phyloP scores from a whole-genome alignment of 768 basidiomycete genomes.

The Agrocybe praecox region DNA sequence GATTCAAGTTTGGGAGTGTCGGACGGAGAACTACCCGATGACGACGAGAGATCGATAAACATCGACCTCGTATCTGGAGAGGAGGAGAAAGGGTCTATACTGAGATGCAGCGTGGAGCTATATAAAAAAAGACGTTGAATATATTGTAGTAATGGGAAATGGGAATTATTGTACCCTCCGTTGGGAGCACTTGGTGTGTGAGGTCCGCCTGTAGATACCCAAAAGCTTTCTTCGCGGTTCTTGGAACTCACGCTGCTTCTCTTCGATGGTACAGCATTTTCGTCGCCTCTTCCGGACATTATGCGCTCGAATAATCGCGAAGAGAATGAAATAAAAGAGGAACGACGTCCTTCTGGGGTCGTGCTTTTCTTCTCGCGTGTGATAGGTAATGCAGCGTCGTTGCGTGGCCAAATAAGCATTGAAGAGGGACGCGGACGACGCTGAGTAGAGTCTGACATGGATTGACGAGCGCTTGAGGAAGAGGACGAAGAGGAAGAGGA shows the following conservation, averaged over 20 bases:
- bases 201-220: constrained; percentile 35
- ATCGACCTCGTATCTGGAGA: constrained; percentile 44
- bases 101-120: constrained; percentile 14
- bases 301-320: constrained; percentile 37
- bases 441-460: constrained; percentile 17
- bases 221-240: constrained; percentile 19
- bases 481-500: constrained; percentile 5
- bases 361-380: constrained; percentile 7
- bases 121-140: background rate
- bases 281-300: constrained; percentile 19
- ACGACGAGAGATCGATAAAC: constrained; percentile 39
- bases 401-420: constrained; percentile 23
- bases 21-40: constrained; percentile 24
- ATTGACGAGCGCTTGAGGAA: constrained; percentile 5
- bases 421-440: constrained; percentile 29
- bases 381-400: constrained; percentile 9
- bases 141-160: background rate
- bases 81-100: constrained; percentile 43
- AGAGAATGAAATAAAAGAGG: constrained; percentile 35
- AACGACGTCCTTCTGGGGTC: constrained; percentile 25
- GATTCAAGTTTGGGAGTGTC: constrained; percentile 35
- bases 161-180: constrained; percentile 20
- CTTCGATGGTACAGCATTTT: constrained; percentile 20
- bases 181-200: constrained; percentile 26
- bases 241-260: constrained; percentile 16